phyloP scores from a whole-genome alignment of 192 early-diverging fungal species.

The Coemansia sp. region DNA sequence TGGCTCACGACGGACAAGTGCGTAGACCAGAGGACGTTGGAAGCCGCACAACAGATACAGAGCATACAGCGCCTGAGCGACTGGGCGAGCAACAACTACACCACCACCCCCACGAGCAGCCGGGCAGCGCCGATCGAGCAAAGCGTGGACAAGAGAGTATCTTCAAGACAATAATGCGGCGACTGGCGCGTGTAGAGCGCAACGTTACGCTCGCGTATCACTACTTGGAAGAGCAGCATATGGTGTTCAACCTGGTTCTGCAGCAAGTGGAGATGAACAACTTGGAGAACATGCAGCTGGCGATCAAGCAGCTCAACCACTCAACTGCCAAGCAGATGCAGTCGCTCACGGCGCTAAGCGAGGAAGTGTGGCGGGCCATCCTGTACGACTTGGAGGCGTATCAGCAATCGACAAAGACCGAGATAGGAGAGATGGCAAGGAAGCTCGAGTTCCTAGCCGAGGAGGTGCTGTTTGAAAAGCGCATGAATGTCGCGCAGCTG shows the following conservation, averaged over 20 bases:
- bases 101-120: conserved; percentile 7
- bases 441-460: conserved; percentile 48
- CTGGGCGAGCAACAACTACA: not conserved
- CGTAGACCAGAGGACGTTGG: not conserved
- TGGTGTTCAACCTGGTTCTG: conserved; percentile 64
- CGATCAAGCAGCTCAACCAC: conserved; percentile 66
- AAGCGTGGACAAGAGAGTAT: conserved; percentile 70
- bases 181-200: conserved; percentile 71
- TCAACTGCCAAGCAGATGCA: conserved; percentile 63
- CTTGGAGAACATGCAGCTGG: conserved; percentile 60
- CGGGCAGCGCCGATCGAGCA: conserved; percentile 11
- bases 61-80: not conserved
- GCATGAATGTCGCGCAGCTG: conserved; percentile 54
- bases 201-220: conserved; percentile 73
- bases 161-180: conserved; percentile 89
- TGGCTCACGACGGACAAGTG: not conserved
- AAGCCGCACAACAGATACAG: not conserved
- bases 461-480: conserved; percentile 56
- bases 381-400: conserved; percentile 53
- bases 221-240: conserved; percentile 76
- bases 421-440: conserved; percentile 29
- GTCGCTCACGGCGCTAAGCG: conserved; percentile 55
- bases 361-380: conserved; percentile 55
- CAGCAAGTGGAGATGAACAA: conserved; percentile 59
- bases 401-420: conserved; percentile 43